A percentile compares a stretch with the other conserved stretches of the same genome.
These are phyloP conservation scores for Cardamine occulta DNA, from an alignment of 345 rosid species.

Conservation along the genomic window DNA sequence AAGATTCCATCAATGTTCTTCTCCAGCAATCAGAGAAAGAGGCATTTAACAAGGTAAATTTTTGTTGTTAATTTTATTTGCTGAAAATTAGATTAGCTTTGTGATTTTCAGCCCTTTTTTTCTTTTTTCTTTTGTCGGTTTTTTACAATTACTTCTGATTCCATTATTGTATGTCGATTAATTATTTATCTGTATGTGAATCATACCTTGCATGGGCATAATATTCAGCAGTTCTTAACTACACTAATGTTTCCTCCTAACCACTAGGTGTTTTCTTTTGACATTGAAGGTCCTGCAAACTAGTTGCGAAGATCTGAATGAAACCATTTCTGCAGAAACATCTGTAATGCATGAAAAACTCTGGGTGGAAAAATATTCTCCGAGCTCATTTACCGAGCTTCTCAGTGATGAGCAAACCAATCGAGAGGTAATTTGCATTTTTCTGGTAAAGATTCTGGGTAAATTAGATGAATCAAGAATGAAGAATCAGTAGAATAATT, in stretches of 20 bases:
- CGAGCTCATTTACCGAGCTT: slow-evolving; percentile 91
- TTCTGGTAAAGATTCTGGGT: slow-evolving; percentile 14
- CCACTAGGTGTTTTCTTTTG: neutral
- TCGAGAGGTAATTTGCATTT: slow-evolving; percentile 68
- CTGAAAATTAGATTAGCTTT: neutral
- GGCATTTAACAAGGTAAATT: slow-evolving; percentile 60
- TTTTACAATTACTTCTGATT: neutral
- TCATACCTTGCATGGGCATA: neutral
- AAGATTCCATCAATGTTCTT: slow-evolving; percentile 68
- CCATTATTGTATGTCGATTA: neutral
- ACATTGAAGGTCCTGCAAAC: slow-evolving; percentile 53
- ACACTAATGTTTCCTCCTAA: neutral
- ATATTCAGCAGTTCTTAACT: neutral
- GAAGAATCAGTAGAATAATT: slow-evolving; percentile 2
- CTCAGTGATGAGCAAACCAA: slow-evolving; percentile 97
- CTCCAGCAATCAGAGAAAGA: slow-evolving; percentile 71
- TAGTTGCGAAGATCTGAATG: slow-evolving; percentile 62
- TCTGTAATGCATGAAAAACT: slow-evolving; percentile 63
- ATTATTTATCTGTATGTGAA: neutral
- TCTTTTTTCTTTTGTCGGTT: neutral
- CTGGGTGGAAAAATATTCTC: slow-evolving; percentile 97
- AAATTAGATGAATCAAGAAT: slow-evolving; percentile 17
- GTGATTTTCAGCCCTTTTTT: neutral
- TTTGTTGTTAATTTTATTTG: neutral
- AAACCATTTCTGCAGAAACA: slow-evolving; percentile 48